Evolutionary conservation across 768 basidiomycete genomes (phyloP), one percentile per base, ranked within the genome.

Genomic region (Leccinum rimulosum): DNA sequence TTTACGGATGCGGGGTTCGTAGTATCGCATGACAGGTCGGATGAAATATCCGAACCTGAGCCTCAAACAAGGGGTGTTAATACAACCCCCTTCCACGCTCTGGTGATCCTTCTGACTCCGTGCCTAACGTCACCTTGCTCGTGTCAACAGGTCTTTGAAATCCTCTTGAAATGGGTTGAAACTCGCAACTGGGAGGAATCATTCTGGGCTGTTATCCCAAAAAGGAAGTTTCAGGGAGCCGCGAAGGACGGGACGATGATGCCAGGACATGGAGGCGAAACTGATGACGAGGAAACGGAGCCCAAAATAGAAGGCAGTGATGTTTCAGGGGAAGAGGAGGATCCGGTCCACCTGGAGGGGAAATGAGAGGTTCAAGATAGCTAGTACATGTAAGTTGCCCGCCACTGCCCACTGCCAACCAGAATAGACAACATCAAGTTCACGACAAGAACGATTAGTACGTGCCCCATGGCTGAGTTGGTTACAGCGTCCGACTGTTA

Each of bases 81-180:
- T 56, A 9, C 15, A 11, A 25, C 27, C 12, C 15, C 33, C 38
- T 57, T 47, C 40, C 51, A 43, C 30, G 47, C 27, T 53, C 8
- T 25, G 56, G 31, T 36, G 47, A 28, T 52, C 54, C 33, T 50
- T 54, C 51, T 60, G 50, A 63, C 31, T 19, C 54, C 33, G 28
- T 53, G 22, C 22, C 50, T 33, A 52, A 57, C 48, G 30, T 38
- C 38, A 50, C 35, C 15, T 22, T 56, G 35, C 36, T 61, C 31
- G 35, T 56, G 38, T 50, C 8, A 59, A 64, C 53, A 82, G 78
- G 89, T 90, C 28, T 91, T 95, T 69, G 93, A 96, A 73, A 97
- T 98, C 64, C 79, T 99, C 57, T 73, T 95, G 19, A 85, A 87
- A 64, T 98, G 93, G 91, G 82, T 89, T n/a, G 90, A 93, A 68